A percentile compares a stretch with the other conserved stretches of the same genome.
phyloP scores from a whole-genome alignment of 129 eudicot species.

The Tagetes patula region DNA sequence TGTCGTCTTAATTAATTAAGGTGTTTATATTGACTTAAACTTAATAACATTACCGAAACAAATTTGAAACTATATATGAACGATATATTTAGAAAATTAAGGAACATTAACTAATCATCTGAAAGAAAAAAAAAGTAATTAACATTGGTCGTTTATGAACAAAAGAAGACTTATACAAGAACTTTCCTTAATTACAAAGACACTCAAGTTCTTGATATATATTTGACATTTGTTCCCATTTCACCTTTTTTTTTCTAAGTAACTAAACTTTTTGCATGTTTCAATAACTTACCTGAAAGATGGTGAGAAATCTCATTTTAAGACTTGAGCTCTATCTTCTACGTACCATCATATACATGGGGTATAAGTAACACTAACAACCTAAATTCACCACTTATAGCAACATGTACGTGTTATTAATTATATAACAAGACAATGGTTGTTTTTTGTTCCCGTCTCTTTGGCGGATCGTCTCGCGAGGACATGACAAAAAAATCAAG shows the following conservation, averaged over 20 bases:
- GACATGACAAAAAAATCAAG: constrained; percentile 10
- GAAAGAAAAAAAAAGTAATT: not conserved
- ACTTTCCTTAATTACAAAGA: constrained; percentile 32
- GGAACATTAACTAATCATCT: not conserved
- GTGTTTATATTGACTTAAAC: too few species aligned
- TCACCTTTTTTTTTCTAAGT: constrained; percentile 2
- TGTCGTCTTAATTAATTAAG: too few species aligned
- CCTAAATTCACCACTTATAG: constrained; percentile 34
- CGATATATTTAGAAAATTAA: not conserved
- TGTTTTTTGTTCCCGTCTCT: not conserved
- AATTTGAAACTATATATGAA: too few species aligned
- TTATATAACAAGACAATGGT: constrained; percentile 1
- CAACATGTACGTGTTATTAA: constrained; percentile 22
- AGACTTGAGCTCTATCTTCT: constrained; percentile 29
- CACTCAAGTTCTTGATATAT: constrained; percentile 20
- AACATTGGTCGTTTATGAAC: constrained; percentile 9
- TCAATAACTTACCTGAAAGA: constrained; percentile 31
- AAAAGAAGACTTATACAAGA: constrained; percentile 27
- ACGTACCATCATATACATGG: constrained; percentile 25
- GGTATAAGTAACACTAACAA: constrained; percentile 15
- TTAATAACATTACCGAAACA: too few species aligned
- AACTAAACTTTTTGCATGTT: constrained; percentile 17
- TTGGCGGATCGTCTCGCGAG: not conserved
- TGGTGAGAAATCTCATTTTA: constrained; percentile 38
- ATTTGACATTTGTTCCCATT: constrained; percentile 25